Evolutionary conservation across 1,139 yeast species (phyloP).

Genomic region (Debaryomyces udenii): DNA sequence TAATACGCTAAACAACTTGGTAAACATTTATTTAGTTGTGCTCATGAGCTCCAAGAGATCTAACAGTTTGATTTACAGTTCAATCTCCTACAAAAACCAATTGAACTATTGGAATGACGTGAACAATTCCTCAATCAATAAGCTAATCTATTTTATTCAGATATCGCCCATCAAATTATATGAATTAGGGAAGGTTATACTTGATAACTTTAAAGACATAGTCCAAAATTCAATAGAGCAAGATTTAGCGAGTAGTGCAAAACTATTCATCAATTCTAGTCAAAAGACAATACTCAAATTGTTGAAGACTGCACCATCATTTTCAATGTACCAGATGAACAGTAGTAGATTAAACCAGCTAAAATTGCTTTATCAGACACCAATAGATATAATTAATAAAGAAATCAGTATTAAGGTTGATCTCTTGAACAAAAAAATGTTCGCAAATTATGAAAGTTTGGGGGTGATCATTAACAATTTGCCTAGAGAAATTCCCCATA

Average conservation of each 20-base stretch:
- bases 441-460: conserved; percentile 23
- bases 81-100: conserved; percentile 38
- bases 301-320: conserved; percentile 10
- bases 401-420: conserved; percentile 27
- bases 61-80: conserved; percentile 38
- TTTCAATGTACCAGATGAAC: conserved; percentile 10
- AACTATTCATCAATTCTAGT: conserved; percentile 1
- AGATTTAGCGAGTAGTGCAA: conserved; percentile 3
- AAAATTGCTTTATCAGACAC: conserved; percentile 20
- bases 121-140: conserved; percentile 27
- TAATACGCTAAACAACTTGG: conserved; percentile 17
- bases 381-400: conserved; percentile 22
- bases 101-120: conserved; percentile 41
- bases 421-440: conserved; percentile 24
- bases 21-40: conserved; percentile 29
- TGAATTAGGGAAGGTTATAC: conserved; percentile 18
- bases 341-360: conserved; percentile 7
- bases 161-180: conserved; percentile 31
- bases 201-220: conserved; percentile 10
- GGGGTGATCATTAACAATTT: conserved; percentile 20
- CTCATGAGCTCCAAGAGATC: conserved; percentile 33
- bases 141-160: conserved; percentile 38
- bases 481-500: conserved; percentile 8
- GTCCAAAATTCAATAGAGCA: conserved; percentile 6
- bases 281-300: conserved; percentile 7